These are phyloP conservation scores for Debaryomycetaceae sp. DNA, from an alignment of 1,139 yeast species.

Conservation along the genomic window DNA sequence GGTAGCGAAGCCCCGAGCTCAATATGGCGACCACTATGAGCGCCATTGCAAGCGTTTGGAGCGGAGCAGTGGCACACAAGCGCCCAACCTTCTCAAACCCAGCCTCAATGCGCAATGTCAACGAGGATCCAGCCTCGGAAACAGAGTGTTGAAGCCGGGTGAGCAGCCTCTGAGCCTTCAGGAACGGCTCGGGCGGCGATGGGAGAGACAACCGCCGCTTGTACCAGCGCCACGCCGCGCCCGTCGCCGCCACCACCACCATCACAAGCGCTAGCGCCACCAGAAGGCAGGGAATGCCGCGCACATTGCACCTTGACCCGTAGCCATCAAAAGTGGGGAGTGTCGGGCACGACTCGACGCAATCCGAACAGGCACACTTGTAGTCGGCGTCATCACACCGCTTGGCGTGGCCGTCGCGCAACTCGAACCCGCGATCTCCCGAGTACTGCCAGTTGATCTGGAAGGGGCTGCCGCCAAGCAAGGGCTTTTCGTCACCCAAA, in stretches of 20 bases:
- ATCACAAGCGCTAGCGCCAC: slow-evolving; percentile 56
- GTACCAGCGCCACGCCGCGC: slow-evolving; percentile 38
- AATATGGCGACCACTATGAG: slow-evolving; percentile 40
- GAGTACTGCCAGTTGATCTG: slow-evolving; percentile 75
- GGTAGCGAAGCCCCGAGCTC: slow-evolving; percentile 37
- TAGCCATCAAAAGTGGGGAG: slow-evolving; percentile 43
- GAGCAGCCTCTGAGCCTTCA: not conserved
- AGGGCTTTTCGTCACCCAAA: slow-evolving; percentile 89
- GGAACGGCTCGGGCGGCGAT: too few relatives aligned
- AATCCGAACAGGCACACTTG: slow-evolving; percentile 89
- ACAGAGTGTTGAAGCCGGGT: not conserved
- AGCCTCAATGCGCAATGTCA: slow-evolving; percentile 17
- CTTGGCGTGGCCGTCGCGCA: slow-evolving; percentile 32
- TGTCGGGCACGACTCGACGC: slow-evolving; percentile 73
- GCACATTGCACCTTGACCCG: slow-evolving; percentile 47
- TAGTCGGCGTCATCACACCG: slow-evolving; percentile 64
- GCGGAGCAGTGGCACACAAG: slow-evolving; percentile 58
- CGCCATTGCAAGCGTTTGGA: slow-evolving; percentile 44
- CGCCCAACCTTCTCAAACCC: slow-evolving; percentile 46
- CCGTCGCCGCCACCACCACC: slow-evolving; percentile 25
- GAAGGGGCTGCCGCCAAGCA: slow-evolving; percentile 92
- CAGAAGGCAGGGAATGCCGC: slow-evolving; percentile 69
- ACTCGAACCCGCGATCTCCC: slow-evolving; percentile 14
- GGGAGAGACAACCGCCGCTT: slow-evolving; percentile 19
- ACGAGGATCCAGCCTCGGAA: slow-evolving; percentile 12